Percentiles rank a stretch among this genome's conserved stretches.
phyloP scores from a whole-genome alignment of 495 filamentous ascomycete genomes.

The Platismatia glauca region DNA sequence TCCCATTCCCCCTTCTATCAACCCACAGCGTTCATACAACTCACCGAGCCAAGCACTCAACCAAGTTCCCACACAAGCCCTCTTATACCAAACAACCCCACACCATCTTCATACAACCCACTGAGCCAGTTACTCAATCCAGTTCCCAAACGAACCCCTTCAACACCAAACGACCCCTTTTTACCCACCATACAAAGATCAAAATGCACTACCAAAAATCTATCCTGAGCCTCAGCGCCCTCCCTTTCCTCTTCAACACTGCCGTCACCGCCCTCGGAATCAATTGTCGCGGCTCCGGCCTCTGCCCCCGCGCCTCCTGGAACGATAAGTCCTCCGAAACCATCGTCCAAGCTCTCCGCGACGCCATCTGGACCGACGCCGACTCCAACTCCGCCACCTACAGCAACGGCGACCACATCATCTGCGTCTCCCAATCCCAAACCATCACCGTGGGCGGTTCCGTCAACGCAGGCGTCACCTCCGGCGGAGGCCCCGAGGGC shows the following conservation, averaged over 20 bases:
- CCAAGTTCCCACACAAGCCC: background rate
- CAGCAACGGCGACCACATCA: slow-evolving; percentile 16
- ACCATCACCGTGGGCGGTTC: slow-evolving; percentile 1
- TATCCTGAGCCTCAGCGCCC: background rate
- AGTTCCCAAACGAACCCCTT: background rate
- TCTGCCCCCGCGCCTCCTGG: slow-evolving; percentile 15
- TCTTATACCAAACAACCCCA: background rate
- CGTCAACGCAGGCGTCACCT: background rate
- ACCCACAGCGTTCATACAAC: background rate
- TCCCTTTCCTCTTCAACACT: background rate
- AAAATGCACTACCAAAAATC: slow-evolving; percentile 8
- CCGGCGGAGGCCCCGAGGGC: background rate
- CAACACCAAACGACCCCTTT: background rate
- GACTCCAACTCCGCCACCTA: slow-evolving; percentile 7
- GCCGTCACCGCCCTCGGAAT: slow-evolving; percentile 16
- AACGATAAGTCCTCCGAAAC: slow-evolving; percentile 1
- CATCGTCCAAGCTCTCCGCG: slow-evolving; percentile 15
- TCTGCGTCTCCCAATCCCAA: slow-evolving; percentile 15
- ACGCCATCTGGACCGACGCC: slow-evolving; percentile 13
- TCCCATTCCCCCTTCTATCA: background rate
- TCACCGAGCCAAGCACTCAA: background rate
- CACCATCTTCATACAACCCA: background rate
- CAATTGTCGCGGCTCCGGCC: slow-evolving; percentile 19
- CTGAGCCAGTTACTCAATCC: background rate
- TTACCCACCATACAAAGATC: background rate